phyloP scores from a whole-genome alignment of 2,329 filamentous ascomycete genomes.

The Xylariaceae sp. region DNA sequence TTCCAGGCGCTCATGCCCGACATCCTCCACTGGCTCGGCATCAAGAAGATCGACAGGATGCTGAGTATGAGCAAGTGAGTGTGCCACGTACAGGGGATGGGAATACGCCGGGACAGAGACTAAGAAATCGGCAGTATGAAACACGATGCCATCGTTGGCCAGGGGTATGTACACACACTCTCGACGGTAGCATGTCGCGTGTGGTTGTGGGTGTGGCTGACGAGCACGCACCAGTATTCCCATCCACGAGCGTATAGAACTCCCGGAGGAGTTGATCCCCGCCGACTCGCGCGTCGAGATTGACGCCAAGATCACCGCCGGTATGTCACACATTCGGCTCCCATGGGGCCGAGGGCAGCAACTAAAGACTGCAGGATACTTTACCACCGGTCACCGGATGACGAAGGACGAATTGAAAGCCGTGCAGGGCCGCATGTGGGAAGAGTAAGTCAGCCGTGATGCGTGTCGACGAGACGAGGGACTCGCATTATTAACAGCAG shows the following conservation, averaged over 20 bases:
- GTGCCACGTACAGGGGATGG: conserved; percentile 6
- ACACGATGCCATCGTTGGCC: conserved; percentile 78
- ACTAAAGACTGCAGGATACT: conserved; percentile 47
- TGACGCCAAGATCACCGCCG: conserved; percentile 95
- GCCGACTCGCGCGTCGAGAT: conserved; percentile 96
- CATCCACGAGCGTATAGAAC: conserved; percentile 82
- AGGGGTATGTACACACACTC: conserved; percentile 63
- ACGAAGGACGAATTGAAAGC: conserved; percentile 77
- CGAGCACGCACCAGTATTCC: conserved; percentile 51
- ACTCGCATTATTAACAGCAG: conserved; percentile 18
- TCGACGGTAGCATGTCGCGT: no score
- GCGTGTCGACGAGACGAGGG: no score
- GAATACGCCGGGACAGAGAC: conserved; percentile 12
- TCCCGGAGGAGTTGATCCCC: conserved; percentile 90
- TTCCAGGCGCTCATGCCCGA: conserved; percentile 98
- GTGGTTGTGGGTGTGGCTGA: background rate
- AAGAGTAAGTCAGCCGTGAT: no score
- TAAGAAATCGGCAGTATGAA: conserved; percentile 59
- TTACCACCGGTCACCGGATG: conserved; percentile 86
- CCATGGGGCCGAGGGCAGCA: conserved; percentile 4
- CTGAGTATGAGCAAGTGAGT: conserved; percentile 92
- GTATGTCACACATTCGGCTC: conserved; percentile 40
- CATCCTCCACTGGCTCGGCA: conserved; percentile 95
- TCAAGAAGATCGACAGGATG: conserved; percentile 98
- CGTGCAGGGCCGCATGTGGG: conserved; percentile 87